Evolutionary conservation across 306 rosid genomes (phyloP).

Genomic region (Acacia acuminata): DNA sequence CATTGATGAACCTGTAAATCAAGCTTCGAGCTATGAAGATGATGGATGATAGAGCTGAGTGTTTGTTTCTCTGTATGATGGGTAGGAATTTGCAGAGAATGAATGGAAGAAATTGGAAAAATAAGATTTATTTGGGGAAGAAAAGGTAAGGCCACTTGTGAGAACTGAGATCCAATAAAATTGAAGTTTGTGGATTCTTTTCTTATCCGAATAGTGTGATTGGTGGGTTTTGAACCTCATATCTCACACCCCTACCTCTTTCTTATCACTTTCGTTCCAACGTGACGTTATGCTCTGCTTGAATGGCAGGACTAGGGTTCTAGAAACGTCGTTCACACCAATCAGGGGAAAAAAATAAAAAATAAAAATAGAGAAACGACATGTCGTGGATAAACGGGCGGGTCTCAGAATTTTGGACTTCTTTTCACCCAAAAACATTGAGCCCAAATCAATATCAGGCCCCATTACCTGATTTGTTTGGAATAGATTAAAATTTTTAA

Average conservation of each 20-base stretch:
- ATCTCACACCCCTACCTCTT: conserved; percentile 10
- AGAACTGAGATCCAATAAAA: conserved; percentile 52
- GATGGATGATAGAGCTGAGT: neutral
- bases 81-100: neutral
- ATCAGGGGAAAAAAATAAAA: too few species aligned
- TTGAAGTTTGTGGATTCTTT: conserved; percentile 55
- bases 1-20: conserved; percentile 45
- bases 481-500: too few species aligned
- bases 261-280: neutral
- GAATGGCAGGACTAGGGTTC: too few species aligned
- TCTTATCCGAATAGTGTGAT: conserved; percentile 56
- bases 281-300: neutral
- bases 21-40: neutral
- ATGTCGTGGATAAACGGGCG: neutral
- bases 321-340: neutral
- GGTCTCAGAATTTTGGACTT: neutral
- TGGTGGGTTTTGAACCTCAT: conserved; percentile 51
- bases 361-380: neutral
- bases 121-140: conserved; percentile 17
- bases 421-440: neutral
- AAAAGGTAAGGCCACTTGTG: conserved; percentile 22
- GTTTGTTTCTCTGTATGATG: neutral
- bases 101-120: conserved; percentile 25
- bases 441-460: neutral
- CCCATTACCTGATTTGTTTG: neutral